phyloP scores from a whole-genome alignment of 2,329 filamentous ascomycete genomes.

The Phialophora chinensis region DNA sequence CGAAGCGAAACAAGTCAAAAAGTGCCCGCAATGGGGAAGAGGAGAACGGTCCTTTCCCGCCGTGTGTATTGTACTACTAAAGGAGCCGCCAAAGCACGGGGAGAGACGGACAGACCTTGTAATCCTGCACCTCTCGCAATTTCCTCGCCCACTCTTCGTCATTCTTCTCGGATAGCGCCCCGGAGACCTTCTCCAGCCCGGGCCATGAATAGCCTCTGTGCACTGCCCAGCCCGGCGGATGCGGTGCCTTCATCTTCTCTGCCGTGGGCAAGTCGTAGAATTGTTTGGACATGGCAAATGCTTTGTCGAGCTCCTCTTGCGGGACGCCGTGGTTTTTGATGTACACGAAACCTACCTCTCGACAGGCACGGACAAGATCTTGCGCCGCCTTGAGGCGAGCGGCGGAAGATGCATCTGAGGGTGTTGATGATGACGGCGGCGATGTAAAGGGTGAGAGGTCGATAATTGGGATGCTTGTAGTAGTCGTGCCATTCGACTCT shows the following conservation, averaged over 20 bases:
- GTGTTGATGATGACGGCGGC: conserved; percentile 29
- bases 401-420: conserved; percentile 32
- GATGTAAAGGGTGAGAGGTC: conserved; percentile 49
- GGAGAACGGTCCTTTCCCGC: background rate
- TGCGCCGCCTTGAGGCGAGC: conserved; percentile 38
- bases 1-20: background rate
- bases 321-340: conserved; percentile 57
- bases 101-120: conserved; percentile 51
- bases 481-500: background rate
- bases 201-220: conserved; percentile 64
- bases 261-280: conserved; percentile 54
- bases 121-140: conserved; percentile 56
- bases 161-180: conserved; percentile 50
- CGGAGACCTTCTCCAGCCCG: conserved; percentile 60
- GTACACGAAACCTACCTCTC: conserved; percentile 56
- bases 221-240: conserved; percentile 56
- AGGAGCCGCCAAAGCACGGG: background rate
- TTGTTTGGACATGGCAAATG: conserved; percentile 52
- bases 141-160: conserved; percentile 52
- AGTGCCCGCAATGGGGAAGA: background rate
- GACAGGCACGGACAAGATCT: conserved; percentile 51
- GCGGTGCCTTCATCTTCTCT: conserved; percentile 57
- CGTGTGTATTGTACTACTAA: background rate
- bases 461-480: conserved; percentile 46
- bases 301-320: conserved; percentile 48